A percentile compares a stretch with the other conserved stretches of the same genome.
These are phyloP conservation scores for Plasmodium knowlesi DNA, from an alignment of 169 alveolate species.

Conservation along the genomic window DNA sequence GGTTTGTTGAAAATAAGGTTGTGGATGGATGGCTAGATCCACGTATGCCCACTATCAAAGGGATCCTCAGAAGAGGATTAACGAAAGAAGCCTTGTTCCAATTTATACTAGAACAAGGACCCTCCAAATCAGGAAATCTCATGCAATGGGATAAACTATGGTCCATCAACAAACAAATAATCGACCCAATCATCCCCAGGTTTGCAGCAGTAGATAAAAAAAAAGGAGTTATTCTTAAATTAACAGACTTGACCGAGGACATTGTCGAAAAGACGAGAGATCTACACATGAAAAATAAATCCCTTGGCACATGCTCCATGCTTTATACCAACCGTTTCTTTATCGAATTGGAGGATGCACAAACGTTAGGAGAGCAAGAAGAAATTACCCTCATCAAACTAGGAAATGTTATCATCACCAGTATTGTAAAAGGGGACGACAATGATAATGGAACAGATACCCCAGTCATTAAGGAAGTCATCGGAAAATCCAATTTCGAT, in stretches of 20 bases:
- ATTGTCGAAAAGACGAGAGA: slow-evolving; percentile 85
- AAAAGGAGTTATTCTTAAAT: slow-evolving; percentile 71
- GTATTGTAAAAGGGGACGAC: slow-evolving; percentile 69
- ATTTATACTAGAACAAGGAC: slow-evolving; percentile 97
- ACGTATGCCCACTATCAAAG: slow-evolving; percentile 98
- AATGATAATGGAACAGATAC: slow-evolving; percentile 77
- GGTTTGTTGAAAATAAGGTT: slow-evolving; percentile 94
- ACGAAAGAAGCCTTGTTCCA: slow-evolving; percentile 96
- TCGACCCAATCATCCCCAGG: slow-evolving; percentile 96
- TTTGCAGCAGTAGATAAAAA: slow-evolving; percentile 91
- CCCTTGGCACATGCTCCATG: slow-evolving; percentile 90
- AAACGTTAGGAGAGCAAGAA: slow-evolving; percentile 90
- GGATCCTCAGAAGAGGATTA: slow-evolving; percentile 98
- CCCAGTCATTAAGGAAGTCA: slow-evolving; percentile 79
- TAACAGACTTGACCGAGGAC: slow-evolving; percentile 68
- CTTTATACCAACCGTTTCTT: slow-evolving; percentile 83
- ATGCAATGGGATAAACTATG: slow-evolving; percentile 99
- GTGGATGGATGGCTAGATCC: slow-evolving; percentile 99
- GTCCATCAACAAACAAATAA: slow-evolving; percentile 95
- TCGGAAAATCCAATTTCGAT: slow-evolving; percentile 86
- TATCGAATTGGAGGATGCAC: slow-evolving; percentile 94
- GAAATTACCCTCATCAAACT: slow-evolving; percentile 97
- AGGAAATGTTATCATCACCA: slow-evolving; percentile 92
- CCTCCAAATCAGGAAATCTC: slow-evolving; percentile 95
- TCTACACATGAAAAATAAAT: slow-evolving; percentile 95